Conservation (phyloP, 2,329 filamentous ascomycete genomes). For the Talaromyces verruculosus region DNA sequence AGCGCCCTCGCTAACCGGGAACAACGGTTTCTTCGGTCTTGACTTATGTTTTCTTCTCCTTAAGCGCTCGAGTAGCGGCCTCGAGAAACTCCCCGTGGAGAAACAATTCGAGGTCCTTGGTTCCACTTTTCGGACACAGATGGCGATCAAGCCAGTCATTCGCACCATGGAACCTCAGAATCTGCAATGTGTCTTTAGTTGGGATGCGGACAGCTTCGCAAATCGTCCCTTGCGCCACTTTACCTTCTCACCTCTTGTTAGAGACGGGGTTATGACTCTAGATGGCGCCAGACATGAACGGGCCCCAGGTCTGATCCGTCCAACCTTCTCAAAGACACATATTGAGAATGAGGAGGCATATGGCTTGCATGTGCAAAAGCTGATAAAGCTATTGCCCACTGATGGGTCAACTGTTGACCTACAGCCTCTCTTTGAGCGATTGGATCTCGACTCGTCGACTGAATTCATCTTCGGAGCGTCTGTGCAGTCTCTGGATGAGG, state of each 20-base stretch:
- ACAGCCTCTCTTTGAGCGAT: slow-evolving; percentile 62
- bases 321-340: slow-evolving; percentile 76
- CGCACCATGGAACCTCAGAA: slow-evolving; percentile 59
- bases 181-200: slow-evolving; percentile 79
- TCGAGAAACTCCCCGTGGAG: slow-evolving; percentile 9
- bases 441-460: slow-evolving; percentile 67
- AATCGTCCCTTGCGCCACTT: slow-evolving; percentile 52
- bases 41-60: slow-evolving; percentile 11
- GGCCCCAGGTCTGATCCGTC: slow-evolving; percentile 74
- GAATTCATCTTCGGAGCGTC: slow-evolving; percentile 66
- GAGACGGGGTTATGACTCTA: slow-evolving; percentile 48
- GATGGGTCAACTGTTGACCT: slow-evolving; percentile 63
- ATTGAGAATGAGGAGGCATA: slow-evolving; percentile 58
- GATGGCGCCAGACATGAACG: slow-evolving; percentile 60
- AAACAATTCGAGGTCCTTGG: slow-evolving; percentile 16
- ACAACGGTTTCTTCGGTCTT: not conserved
- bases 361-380: slow-evolving; percentile 58
- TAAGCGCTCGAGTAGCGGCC: slow-evolving; percentile 4
- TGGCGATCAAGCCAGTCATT: slow-evolving; percentile 35
- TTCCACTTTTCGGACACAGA: slow-evolving; percentile 19
- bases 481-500: slow-evolving; percentile 40
- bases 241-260: slow-evolving; percentile 57
- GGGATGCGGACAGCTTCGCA: slow-evolving; percentile 74
- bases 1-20: slow-evolving; percentile 9
- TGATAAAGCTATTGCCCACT: slow-evolving; percentile 63